Evolutionary conservation across 2,329 filamentous ascomycete species (phyloP).

Genomic region (Sporothrix inflata): DNA sequence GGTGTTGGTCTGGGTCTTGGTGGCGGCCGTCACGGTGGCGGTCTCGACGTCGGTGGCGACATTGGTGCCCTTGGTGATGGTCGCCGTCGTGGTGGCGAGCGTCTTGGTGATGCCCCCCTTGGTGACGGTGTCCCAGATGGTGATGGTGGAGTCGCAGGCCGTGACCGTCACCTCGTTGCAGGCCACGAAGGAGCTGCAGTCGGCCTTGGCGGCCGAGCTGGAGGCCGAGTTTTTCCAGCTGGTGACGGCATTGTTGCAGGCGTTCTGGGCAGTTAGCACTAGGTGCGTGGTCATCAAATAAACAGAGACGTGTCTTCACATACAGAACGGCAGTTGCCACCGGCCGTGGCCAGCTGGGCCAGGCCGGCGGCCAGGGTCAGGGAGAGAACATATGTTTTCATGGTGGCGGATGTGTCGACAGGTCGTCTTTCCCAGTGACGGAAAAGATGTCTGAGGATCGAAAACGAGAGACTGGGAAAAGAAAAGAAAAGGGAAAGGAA

Average conservation of each 20-base stretch:
- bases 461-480: neutral
- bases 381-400: neutral
- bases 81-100: neutral
- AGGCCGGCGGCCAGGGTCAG: slow-evolving; percentile 20
- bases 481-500: neutral
- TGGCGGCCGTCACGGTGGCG: slow-evolving; percentile 8
- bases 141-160: neutral
- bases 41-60: neutral
- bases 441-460: neutral
- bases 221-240: slow-evolving; percentile 10
- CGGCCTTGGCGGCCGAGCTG: slow-evolving; percentile 6
- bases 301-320: neutral
- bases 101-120: slow-evolving; percentile 6
- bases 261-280: slow-evolving; percentile 24
- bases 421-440: neutral
- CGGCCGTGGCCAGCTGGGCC: slow-evolving; percentile 16
- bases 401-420: neutral
- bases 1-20: neutral
- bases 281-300: neutral
- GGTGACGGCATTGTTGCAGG: slow-evolving; percentile 30
- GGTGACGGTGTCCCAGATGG: neutral
- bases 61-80: neutral
- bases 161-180: slow-evolving; percentile 22
- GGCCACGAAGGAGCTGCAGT: slow-evolving; percentile 31
- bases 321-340: slow-evolving; percentile 24